A percentile compares a stretch with the other conserved stretches of the same genome.
Evolutionary conservation across 169 alveolate genomes (phyloP).

Genomic region (Hepatocystis sp.): DNA sequence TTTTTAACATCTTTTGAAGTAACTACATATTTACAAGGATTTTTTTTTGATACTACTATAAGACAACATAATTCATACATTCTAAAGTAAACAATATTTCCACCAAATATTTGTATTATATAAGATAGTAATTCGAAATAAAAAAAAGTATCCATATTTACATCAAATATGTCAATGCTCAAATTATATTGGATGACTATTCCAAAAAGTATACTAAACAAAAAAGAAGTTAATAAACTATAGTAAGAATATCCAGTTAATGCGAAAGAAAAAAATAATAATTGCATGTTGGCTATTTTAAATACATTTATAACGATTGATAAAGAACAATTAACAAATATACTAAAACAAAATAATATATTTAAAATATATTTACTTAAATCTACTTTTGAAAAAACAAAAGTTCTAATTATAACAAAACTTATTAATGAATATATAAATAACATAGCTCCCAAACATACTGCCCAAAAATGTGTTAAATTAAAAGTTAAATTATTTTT

Average conservation of each 20-base stretch:
- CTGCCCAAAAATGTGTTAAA: conserved; percentile 58
- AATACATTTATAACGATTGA: conserved; percentile 63
- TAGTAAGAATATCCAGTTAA: conserved; percentile 80
- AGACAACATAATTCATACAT: conserved; percentile 77
- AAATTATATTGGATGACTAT: conserved; percentile 58
- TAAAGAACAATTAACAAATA: conserved; percentile 62
- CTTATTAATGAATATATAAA: conserved; percentile 76
- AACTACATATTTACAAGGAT: conserved; percentile 77
- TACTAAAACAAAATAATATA: conserved; percentile 57
- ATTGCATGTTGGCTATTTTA: conserved; percentile 76
- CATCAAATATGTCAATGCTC: conserved; percentile 10
- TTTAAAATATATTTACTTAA: conserved; percentile 76
- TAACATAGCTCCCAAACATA: conserved; percentile 64
- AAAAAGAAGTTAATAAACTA: conserved; percentile 71
- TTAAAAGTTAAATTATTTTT: conserved; percentile 28
- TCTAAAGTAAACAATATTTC: conserved; percentile 73
- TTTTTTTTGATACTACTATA: conserved; percentile 73
- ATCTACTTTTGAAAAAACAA: conserved; percentile 75
- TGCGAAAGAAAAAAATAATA: conserved; percentile 70
- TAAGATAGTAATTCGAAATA: conserved; percentile 75
- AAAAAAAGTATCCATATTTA: conserved; percentile 39
- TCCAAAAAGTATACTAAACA: conserved; percentile 69
- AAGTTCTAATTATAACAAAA: conserved; percentile 77
- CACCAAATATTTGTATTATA: conserved; percentile 76
- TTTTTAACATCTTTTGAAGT: conserved; percentile 76